Base-by-base conservation (phyloP, 495 filamentous ascomycete species). In the Aspergillus bertholletiae region DNA sequence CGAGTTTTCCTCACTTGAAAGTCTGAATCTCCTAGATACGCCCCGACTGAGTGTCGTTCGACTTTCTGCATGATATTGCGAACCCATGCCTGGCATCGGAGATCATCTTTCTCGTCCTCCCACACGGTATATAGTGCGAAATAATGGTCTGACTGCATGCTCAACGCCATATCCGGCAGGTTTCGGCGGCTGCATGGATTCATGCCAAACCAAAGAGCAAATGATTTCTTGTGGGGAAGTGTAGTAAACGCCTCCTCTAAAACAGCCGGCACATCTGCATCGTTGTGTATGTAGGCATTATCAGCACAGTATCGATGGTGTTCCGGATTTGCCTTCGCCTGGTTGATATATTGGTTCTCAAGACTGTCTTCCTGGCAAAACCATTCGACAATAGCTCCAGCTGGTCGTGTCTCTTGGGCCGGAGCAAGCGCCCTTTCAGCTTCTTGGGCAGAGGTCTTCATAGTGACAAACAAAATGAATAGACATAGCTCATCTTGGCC, bases 21-120 rank as follows among this genome's bases (percentile, higher is more conserved):
- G 53, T 82, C 80, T 0, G 74, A 71, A 55, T 83, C 79, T 2
- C 80, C 79, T 6, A 80, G 57, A 54, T 82, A 83, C 21, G 76
- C 71, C 8, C 80, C 80, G 1, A 69, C 70, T 1, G 62, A 63
- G 24, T 71, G 52, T 15, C 44, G 30, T 37, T 74, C 69, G 3
- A 80, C 57, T 13, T 53, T 54, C 11, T 48, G 57, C 71, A 81
- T 77, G 15, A 71, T 54, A 28, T 70, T 52, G 1, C 45, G 49
- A 1, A 79, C 69, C 78, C 79, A 82, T 1, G 27, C 49, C 20
- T 60, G 57, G 55, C 73, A 78, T 5, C 58, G 53, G 1, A 30
- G 51, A 53, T 80, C 79, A 24, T 80, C 76, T 5, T 61, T 34
- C 6, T 64, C 65, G 15, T 75, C 60, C 30, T 79, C 74, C 78